Percentiles rank a stretch among this genome's conserved stretches.
Evolutionary conservation across 768 basidiomycete species (phyloP).

Genomic region (Phanerodontia chrysosporium): DNA sequence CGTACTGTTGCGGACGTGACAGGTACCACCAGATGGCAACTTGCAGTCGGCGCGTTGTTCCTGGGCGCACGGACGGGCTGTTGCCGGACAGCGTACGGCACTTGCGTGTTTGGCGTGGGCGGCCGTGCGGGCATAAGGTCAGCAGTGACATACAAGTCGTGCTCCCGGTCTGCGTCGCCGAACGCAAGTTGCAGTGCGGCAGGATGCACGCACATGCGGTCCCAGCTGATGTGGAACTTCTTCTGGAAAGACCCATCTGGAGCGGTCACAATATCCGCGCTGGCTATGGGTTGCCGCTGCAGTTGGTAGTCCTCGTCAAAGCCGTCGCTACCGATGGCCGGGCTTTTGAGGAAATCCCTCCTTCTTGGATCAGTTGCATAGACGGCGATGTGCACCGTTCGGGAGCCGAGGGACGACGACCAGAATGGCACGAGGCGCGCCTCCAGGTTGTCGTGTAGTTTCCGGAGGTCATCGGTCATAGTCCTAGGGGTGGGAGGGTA

Average conservation of each 20-base stretch:
- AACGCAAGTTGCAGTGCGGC: constrained; percentile 53
- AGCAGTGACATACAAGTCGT: constrained; percentile 52
- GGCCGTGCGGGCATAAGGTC: constrained; percentile 42
- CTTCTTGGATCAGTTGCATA: constrained; percentile 39
- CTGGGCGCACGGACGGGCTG: not conserved
- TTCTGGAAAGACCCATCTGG: constrained; percentile 73
- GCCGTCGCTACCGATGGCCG: constrained; percentile 13
- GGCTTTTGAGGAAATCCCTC: constrained; percentile 8
- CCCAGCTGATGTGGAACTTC: constrained; percentile 63
- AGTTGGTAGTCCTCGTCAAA: constrained; percentile 23
- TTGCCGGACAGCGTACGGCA: not conserved
- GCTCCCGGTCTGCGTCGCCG: constrained; percentile 38
- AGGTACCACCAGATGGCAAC: constrained; percentile 24
- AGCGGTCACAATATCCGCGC: constrained; percentile 49
- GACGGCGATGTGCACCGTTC: constrained; percentile 60
- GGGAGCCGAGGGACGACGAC: constrained; percentile 63
- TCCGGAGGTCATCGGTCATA: constrained; percentile 34
- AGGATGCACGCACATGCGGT: constrained; percentile 60
- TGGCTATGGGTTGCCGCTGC: constrained; percentile 43
- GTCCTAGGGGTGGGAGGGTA: constrained; percentile 5
- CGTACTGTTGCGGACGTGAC: constrained; percentile 65
- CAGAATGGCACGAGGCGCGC: constrained; percentile 76
- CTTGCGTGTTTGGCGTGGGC: constrained; percentile 12
- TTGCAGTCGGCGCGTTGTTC: constrained; percentile 11
- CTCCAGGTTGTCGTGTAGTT: constrained; percentile 73